Evolutionary conservation across 768 basidiomycete genomes (phyloP), one percentile per base, ranked within the genome.

Genomic region (Tylopilus plumbeoviolaceoides): DNA sequence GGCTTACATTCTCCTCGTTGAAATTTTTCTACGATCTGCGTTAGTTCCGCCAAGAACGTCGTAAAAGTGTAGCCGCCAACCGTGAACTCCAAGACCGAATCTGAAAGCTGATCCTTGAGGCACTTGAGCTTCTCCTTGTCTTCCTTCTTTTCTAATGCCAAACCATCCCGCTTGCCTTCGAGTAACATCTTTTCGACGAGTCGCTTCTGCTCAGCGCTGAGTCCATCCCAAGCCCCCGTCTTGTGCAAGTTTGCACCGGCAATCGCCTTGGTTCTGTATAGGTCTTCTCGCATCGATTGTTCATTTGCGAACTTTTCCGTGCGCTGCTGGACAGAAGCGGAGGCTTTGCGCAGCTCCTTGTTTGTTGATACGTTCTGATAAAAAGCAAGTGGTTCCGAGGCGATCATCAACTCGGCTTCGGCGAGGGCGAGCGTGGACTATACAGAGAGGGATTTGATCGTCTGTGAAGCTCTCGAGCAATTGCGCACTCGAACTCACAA

Each of bases 331-430:
- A 86, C 85, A 28, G 77, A 78, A 53, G 82, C 89, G 7, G 87
- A 84, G 2, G 89, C 87, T 63, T 92, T 89, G 6, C 91, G 80
- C 12, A 93, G 75, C 47, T 78, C 81, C 65, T 90, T 83, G 47
- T 76, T 73, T 0, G 83, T 73, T 15, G 88, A 86, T 30, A 92
- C 88, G 55, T 91, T 88, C 63, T 89, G 85, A 63, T 91, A 88
- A 72, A 94, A 93, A 0, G 75, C 69, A 10, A 90, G 73, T 1
- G 83, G 84, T 55, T 87, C 85, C 3, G 73, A 69, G 31, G 72
- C 64, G 8, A 65, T 56, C 43, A 82, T 78, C 23, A 83, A 72
- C 17, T 74, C 66, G 18, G 84, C 78, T 46, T 89, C 86, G 11
- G 77, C 79, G 21, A 75, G 61, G 1, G 84, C 79, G n/a, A 91